These are phyloP conservation scores for Aureococcus anophagefferens DNA, from an alignment of 108 stramenopile species.

Conservation along the genomic window DNA sequence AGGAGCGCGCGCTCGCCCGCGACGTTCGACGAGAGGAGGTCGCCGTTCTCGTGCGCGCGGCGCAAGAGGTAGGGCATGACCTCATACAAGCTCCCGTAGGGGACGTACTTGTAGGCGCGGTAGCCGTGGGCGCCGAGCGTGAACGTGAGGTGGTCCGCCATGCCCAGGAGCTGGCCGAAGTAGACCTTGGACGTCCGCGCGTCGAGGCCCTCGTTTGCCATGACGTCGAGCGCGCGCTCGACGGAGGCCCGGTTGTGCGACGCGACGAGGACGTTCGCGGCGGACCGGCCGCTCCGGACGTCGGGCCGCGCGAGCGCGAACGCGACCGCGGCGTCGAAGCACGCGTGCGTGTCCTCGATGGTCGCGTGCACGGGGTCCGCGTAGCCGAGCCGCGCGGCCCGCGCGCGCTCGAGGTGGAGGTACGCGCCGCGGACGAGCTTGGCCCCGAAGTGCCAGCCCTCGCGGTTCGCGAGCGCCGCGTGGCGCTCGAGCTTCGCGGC, in stretches of 20 bases:
- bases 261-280: slow-evolving; percentile 76
- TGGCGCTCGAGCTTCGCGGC: slow-evolving; percentile 55
- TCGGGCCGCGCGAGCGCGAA: slow-evolving; percentile 31
- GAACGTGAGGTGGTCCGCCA: slow-evolving; percentile 87
- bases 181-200: slow-evolving; percentile 16
- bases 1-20: too few species aligned
- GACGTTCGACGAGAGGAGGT: too few species aligned
- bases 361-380: slow-evolving; percentile 66
- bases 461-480: slow-evolving; percentile 66
- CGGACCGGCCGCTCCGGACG: slow-evolving; percentile 21
- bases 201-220: background rate
- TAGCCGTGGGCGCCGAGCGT: slow-evolving; percentile 73
- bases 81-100: slow-evolving; percentile 83
- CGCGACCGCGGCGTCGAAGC: slow-evolving; percentile 68
- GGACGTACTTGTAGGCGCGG: slow-evolving; percentile 81
- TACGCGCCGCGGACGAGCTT: slow-evolving; percentile 97
- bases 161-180: slow-evolving; percentile 95
- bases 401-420: slow-evolving; percentile 76
- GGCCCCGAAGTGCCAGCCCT: slow-evolving; percentile 67
- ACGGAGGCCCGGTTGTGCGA: slow-evolving; percentile 81
- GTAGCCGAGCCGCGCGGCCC: slow-evolving; percentile 47
- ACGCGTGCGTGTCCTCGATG: slow-evolving; percentile 72
- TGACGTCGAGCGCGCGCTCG: slow-evolving; percentile 47
- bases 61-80: slow-evolving; percentile 92
- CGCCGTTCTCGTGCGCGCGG: slow-evolving; percentile 87